Percentiles rank a stretch among this genome's conserved stretches.
Conservation (phyloP, 108 stramenopile species). For the Parmales sp. region DNA sequence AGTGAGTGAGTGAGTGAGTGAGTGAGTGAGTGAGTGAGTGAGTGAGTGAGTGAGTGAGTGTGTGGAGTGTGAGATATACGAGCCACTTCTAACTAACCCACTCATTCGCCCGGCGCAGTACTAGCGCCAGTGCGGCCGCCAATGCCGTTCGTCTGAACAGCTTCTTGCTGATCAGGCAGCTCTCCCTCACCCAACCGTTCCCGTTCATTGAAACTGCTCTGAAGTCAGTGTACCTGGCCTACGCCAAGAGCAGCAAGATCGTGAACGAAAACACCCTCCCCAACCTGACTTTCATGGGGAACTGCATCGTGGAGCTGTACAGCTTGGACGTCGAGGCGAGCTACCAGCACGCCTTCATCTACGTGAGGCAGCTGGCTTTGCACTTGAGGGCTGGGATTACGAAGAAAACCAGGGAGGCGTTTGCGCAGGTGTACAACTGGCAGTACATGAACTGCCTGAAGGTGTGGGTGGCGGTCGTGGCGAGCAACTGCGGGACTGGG, state of each 20-base stretch:
- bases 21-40: background rate
- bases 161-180: conserved; percentile 84
- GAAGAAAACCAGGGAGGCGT: conserved; percentile 68
- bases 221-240: conserved; percentile 79
- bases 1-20: background rate
- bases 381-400: conserved; percentile 81
- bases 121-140: conserved; percentile 49
- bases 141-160: conserved; percentile 73
- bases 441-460: conserved; percentile 88
- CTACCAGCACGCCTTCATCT: conserved; percentile 97
- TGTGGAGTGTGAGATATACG: background rate
- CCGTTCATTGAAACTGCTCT: conserved; percentile 84
- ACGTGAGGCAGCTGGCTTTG: conserved; percentile 92
- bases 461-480: conserved; percentile 83
- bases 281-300: conserved; percentile 82
- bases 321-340: conserved; percentile 77
- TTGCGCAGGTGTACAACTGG: conserved; percentile 79
- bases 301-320: conserved; percentile 89
- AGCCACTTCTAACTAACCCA: too few species aligned
- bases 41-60: background rate
- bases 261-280: conserved; percentile 47
- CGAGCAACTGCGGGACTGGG: conserved; percentile 49
- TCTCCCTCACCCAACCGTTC: conserved; percentile 80
- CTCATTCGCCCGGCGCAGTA: conserved; percentile 31
- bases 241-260: conserved; percentile 82